Conservation (phyloP, 192 early-diverging fungal species). For the Rhizoclosmatium globosum region DNA sequence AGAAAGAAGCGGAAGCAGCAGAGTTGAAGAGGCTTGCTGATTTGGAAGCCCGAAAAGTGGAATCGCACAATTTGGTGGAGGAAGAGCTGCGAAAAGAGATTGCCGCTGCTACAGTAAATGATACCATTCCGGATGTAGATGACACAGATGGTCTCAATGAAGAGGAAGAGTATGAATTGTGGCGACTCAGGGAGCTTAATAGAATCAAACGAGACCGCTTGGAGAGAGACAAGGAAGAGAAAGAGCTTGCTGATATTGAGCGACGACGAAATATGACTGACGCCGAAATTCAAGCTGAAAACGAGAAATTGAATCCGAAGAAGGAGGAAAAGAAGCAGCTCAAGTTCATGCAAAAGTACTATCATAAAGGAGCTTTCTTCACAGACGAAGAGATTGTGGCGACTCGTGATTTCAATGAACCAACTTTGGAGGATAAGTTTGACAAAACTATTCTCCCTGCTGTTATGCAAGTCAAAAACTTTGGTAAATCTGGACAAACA, state of each 20-base stretch:
- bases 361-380: slow-evolving; percentile 91
- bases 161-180: slow-evolving; percentile 87
- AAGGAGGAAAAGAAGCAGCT: slow-evolving; percentile 68
- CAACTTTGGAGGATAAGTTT: slow-evolving; percentile 76
- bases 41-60: slow-evolving; percentile 70
- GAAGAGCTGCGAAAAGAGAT: slow-evolving; percentile 73
- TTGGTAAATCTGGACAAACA: slow-evolving; percentile 83
- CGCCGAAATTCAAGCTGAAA: slow-evolving; percentile 77
- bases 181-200: slow-evolving; percentile 89
- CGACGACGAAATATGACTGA: slow-evolving; percentile 84
- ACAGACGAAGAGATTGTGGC: slow-evolving; percentile 67
- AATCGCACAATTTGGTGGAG: slow-evolving; percentile 80
- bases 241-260: slow-evolving; percentile 81
- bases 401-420: slow-evolving; percentile 70
- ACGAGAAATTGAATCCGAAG: slow-evolving; percentile 67
- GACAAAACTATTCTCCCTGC: slow-evolving; percentile 79
- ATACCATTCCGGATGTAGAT: slow-evolving; percentile 71
- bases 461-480: slow-evolving; percentile 92
- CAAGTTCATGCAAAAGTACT: slow-evolving; percentile 81
- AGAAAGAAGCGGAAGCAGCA: slow-evolving; percentile 64
- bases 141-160: slow-evolving; percentile 92
- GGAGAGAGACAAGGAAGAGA: slow-evolving; percentile 72
- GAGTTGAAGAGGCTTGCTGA: slow-evolving; percentile 58
- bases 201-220: slow-evolving; percentile 90
- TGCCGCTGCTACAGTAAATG: slow-evolving; percentile 60